Conservation (phyloP, 2,329 filamentous ascomycete genomes). For the Xylariaceae sp. region DNA sequence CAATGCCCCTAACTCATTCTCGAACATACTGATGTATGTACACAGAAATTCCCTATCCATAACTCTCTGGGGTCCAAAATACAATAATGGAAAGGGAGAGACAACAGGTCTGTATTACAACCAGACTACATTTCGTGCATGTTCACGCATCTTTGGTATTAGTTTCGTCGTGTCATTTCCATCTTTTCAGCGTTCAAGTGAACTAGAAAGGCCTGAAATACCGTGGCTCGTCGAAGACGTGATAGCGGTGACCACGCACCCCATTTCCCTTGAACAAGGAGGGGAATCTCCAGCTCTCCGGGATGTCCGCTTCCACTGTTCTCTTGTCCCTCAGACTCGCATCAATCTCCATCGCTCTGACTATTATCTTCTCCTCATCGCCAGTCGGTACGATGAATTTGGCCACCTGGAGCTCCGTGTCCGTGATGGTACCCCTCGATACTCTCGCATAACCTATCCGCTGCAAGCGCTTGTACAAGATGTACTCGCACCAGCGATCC, state of each 20-base stretch:
- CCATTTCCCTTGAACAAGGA: constrained; percentile 77
- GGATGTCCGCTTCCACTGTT: constrained; percentile 67
- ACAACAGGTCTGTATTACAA: too few species aligned
- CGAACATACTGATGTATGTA: too few species aligned
- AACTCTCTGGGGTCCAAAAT: too few species aligned
- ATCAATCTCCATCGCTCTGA: constrained; percentile 35
- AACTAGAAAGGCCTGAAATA: constrained; percentile 59
- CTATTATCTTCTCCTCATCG: constrained; percentile 47
- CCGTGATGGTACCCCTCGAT: constrained; percentile 84
- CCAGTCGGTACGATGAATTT: constrained; percentile 83
- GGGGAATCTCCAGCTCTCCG: constrained; percentile 76
- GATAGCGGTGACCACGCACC: constrained; percentile 83
- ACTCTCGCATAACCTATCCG: constrained; percentile 86
- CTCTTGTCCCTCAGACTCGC: constrained; percentile 51
- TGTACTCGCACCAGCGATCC: constrained; percentile 99
- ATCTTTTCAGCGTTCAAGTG: too few species aligned
- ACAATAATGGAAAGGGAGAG: too few species aligned
- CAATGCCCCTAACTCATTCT: too few species aligned
- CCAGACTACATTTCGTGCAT: constrained; percentile 13
- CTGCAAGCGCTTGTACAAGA: constrained; percentile 84
- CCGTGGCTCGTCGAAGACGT: constrained; percentile 89
- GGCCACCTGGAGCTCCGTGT: constrained; percentile 93
- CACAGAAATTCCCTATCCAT: too few species aligned
- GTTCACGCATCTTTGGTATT: too few species aligned
- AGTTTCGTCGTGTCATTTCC: too few species aligned